Base-by-base conservation (phyloP, 371 early-diverging fungal species). In the Batrachochytrium dendrobatidis region DNA sequence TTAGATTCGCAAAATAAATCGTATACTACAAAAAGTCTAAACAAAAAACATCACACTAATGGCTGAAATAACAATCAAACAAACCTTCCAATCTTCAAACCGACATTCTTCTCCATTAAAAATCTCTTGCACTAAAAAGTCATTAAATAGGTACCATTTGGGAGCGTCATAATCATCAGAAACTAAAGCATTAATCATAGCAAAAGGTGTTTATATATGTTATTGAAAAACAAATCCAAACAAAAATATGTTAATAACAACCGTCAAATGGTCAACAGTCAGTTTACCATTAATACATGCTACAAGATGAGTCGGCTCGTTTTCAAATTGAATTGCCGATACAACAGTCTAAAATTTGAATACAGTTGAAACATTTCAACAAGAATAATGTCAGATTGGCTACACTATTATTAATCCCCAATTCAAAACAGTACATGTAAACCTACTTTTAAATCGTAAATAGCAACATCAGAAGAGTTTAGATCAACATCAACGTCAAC, bases 131-230 rank as follows among this genome's bases (percentile, higher is more conserved):
- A 94, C 95, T 55, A 88, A 73, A 65, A 96, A 96, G 73, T 95
- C 95, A 67, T 96, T 96, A 67, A 96, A 93, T 3, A 92, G 65
- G 61, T 86, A 82, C 97, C 97, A 96, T 55, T 57, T n/a, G 31
- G 63, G 51, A 17, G 45, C 48, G 46, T 10, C 52, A 29, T 29
- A n/a, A n/a, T n/a, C n/a, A n/a, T n/a, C n/a, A n/a, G n/a, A n/a
- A n/a, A n/a, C n/a, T n/a, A n/a, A n/a, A n/a, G n/a, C n/a, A n/a
- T n/a, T n/a, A n/a, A n/a, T n/a, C n/a, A n/a, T n/a, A n/a, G n/a
- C n/a, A n/a, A n/a, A n/a, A n/a, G n/a, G n/a, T n/a, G n/a, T n/a
- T n/a, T n/a, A n/a, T n/a, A n/a, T n/a, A n/a, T n/a, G n/a, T n/a
- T n/a, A n/a, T n/a, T n/a, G n/a, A n/a, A n/a, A n/a, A n/a, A n/a